Evolutionary conservation across 208 protist genomes (phyloP).

Genomic region (Herpetomonas muscarum): DNA sequence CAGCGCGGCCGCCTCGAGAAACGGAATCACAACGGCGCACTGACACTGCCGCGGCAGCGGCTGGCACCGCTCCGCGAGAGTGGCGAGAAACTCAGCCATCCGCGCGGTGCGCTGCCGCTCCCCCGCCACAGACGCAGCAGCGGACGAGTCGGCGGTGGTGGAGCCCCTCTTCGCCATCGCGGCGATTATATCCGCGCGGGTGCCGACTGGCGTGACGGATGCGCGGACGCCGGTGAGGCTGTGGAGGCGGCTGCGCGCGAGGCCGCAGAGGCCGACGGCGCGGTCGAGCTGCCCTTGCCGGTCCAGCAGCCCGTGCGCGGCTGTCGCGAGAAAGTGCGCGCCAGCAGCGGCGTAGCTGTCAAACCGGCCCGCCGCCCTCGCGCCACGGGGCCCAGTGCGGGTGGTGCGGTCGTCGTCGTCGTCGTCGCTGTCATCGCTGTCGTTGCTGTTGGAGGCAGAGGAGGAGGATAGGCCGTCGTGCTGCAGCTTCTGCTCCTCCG

Average conservation of each 20-base stretch:
- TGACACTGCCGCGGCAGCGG: constrained; percentile 14
- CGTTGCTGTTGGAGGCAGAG: constrained; percentile 6
- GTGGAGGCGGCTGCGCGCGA: constrained; percentile 46
- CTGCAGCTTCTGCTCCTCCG: no score
- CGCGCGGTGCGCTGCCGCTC: background rate
- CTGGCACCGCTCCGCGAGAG: constrained; percentile 17
- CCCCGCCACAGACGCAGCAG: background rate
- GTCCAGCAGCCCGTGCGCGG: constrained; percentile 30
- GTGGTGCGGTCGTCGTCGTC: constrained; percentile 6
- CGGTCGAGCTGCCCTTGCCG: constrained; percentile 35
- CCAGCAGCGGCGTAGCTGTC: constrained; percentile 52
- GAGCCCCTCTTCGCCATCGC: background rate
- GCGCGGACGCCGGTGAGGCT: constrained; percentile 2
- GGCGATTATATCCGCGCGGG: background rate
- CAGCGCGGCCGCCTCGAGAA: constrained; percentile 7
- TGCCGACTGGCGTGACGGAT: background rate
- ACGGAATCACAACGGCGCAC: constrained; percentile 5
- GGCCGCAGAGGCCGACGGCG: constrained; percentile 54
- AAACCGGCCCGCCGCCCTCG: constrained; percentile 8
- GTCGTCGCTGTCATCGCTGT: constrained; percentile 13
- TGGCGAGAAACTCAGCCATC: background rate
- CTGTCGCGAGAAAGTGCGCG: constrained; percentile 50
- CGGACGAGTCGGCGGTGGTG: no score
- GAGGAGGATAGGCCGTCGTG: no score
- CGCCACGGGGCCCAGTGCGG: background rate